phyloP scores from a whole-genome alignment of 441 rosid species.

The Capsella rubella region DNA sequence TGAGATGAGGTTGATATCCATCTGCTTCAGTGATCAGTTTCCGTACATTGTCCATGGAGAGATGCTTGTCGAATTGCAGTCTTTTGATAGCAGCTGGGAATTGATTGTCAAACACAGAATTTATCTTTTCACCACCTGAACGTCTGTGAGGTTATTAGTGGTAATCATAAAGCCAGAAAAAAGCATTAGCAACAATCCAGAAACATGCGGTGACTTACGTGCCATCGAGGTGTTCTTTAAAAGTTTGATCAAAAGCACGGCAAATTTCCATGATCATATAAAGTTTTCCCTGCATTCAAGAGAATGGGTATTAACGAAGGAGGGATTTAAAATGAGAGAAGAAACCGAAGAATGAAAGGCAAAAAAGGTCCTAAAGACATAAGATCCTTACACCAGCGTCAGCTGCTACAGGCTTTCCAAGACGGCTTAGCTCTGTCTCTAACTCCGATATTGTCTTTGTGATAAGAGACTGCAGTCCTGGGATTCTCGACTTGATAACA shows the following conservation, averaged over 20 bases:
- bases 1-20: slow-evolving; percentile 95
- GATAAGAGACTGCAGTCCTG: slow-evolving; percentile 88
- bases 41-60: slow-evolving; percentile 79
- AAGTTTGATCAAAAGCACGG: slow-evolving; percentile 87
- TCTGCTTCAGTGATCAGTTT: slow-evolving; percentile 94
- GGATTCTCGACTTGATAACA: slow-evolving; percentile 95
- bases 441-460: slow-evolving; percentile 81
- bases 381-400: slow-evolving; percentile 83
- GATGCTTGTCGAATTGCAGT: slow-evolving; percentile 88
- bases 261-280: slow-evolving; percentile 96
- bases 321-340: slow-evolving; percentile 19
- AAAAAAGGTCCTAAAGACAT: slow-evolving; percentile 1
- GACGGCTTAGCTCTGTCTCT: slow-evolving; percentile 84
- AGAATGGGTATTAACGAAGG: slow-evolving; percentile 6
- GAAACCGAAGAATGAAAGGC: slow-evolving; percentile 19
- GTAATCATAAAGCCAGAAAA: slow-evolving; percentile 29
- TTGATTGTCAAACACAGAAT: slow-evolving; percentile 79
- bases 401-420: slow-evolving; percentile 90
- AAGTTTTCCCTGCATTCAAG: slow-evolving; percentile 76
- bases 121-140: slow-evolving; percentile 92
- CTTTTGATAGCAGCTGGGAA: slow-evolving; percentile 89
- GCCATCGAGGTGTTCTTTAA: slow-evolving; percentile 95
- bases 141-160: slow-evolving; percentile 61
- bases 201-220: slow-evolving; percentile 47
- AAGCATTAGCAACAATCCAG: slow-evolving; percentile 14